Percentiles rank a stretch among this genome's conserved stretches.
Conservation (phyloP, 192 early-diverging fungal species). For the Chytriomyces sp. region DNA sequence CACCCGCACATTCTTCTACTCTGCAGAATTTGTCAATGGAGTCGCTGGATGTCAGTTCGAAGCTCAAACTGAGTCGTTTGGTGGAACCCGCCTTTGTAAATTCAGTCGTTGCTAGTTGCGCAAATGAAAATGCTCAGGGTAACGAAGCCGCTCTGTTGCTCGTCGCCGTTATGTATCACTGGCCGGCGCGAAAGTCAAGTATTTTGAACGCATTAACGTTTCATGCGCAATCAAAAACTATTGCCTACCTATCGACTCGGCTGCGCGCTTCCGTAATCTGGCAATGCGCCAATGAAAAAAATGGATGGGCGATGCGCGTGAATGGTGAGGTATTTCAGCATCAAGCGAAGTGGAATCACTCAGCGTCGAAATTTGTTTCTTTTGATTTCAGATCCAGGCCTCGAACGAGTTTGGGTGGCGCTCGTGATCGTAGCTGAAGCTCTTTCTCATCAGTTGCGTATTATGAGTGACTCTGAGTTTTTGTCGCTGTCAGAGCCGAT, state of each 20-base stretch:
- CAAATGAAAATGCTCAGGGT: slow-evolving; percentile 45
- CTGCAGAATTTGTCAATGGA: not conserved
- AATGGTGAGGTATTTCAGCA: no score
- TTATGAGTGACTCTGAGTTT: slow-evolving; percentile 88
- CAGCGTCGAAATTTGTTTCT: no score
- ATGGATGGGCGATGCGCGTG: not conserved
- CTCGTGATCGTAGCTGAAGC: slow-evolving; percentile 76
- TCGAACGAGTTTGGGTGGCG: slow-evolving; percentile 54
- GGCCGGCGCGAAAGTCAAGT: slow-evolving; percentile 58
- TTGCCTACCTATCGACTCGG: slow-evolving; percentile 30
- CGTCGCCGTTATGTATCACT: slow-evolving; percentile 60
- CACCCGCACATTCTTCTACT: not conserved
- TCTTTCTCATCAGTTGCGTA: slow-evolving; percentile 73
- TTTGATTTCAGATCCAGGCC: not conserved
- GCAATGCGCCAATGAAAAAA: not conserved
- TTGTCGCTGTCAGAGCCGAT: slow-evolving; percentile 57
- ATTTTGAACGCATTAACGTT: slow-evolving; percentile 59
- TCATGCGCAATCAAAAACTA: slow-evolving; percentile 43
- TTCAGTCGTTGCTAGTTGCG: slow-evolving; percentile 36
- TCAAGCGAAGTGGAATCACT: no score
- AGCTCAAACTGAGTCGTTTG: not conserved
- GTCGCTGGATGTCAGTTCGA: not conserved
- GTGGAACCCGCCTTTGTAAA: not conserved
- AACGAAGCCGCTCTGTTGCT: slow-evolving; percentile 56
- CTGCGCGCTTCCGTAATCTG: not conserved